Evolutionary conservation across 495 filamentous ascomycete species (phyloP), one percentile per base, ranked within the genome.

Genomic region (Podospora anserina): DNA sequence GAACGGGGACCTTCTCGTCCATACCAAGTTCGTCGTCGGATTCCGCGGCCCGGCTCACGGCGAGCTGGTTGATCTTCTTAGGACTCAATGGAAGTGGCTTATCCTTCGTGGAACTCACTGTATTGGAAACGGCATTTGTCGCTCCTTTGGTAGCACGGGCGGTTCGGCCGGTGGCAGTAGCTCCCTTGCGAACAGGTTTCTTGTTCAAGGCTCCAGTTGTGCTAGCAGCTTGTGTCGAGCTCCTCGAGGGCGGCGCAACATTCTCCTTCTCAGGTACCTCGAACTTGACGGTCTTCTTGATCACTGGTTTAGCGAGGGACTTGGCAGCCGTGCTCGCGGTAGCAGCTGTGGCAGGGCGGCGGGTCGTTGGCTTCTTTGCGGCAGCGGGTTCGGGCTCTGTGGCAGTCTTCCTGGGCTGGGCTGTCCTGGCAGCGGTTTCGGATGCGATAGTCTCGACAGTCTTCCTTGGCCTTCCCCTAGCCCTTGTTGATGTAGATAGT

Each of bases 211-310:
- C 75, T 20, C 68, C 61, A 19, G 62, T 70, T 20, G 27, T 59
- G 32, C 76, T 59, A 0, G 75, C 65, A 67, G 79, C 80, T 32
- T 34, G 32, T 57, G 72, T 64, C 1, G 72, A 34, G 64, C 75
- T 71, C 16, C 65, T 28, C 16, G 74, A 67, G 19, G 72, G 30
- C 7, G 81, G 81, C 20, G 75, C 64, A 11, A 84, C 69, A 62
- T 87, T 86, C 72, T 87, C 85, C 71, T 87, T 86, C 74, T 86
- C 84, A 0, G 84, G 83, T 65, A 86, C 85, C 71, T 85, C 77
- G 70, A 87, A 87, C 59, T 80, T 85, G 68, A 87, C 85, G 1
- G 79, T 80, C 76, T 87, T 87, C 78, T 85, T 87, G 26, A 78
- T 57, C 6, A 70, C 39, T 19, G 81, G 75, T 63, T 80, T 82